Conservation (phyloP, 1,139 yeast genomes). For the Starmera stellimalicola region DNA sequence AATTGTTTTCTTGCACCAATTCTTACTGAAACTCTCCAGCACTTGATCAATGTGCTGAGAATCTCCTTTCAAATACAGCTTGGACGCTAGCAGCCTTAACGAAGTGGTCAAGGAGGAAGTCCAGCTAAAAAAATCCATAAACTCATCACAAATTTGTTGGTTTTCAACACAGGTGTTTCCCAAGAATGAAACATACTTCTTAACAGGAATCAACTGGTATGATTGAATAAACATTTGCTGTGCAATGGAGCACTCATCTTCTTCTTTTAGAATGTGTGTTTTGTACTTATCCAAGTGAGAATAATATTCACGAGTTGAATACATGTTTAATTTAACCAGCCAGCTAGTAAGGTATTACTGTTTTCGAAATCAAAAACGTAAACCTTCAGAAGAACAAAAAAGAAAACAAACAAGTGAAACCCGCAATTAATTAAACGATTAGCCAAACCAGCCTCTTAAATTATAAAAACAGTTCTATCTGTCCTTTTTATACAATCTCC, state of each 20-base stretch:
- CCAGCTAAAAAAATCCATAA: conserved; percentile 20
- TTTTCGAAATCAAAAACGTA: too few relatives aligned
- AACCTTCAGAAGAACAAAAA: too few relatives aligned
- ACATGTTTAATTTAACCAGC: not conserved
- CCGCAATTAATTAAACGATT: too few relatives aligned
- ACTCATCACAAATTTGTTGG: conserved; percentile 17
- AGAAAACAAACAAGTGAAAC: too few relatives aligned
- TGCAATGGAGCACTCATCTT: conserved; percentile 16
- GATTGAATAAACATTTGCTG: conserved; percentile 21
- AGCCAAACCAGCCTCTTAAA: too few relatives aligned
- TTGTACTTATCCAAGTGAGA: not conserved
- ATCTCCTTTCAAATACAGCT: conserved; percentile 70
- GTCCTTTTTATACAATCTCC: too few relatives aligned
- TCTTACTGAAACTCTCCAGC: conserved; percentile 56
- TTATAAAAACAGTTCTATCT: too few relatives aligned
- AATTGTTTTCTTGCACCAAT: conserved; percentile 46
- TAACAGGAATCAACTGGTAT: conserved; percentile 18
- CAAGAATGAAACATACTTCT: conserved; percentile 27
- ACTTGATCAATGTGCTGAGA: conserved; percentile 76
- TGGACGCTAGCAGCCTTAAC: conserved; percentile 52
- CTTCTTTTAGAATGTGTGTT: not conserved
- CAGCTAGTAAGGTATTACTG: too few relatives aligned
- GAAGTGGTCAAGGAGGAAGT: conserved; percentile 38
- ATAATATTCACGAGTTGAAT: not conserved
- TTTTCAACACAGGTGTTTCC: conserved; percentile 20